Evolutionary conservation across 495 filamentous ascomycete genomes (phyloP).

Genomic region (Tuber brumale): DNA sequence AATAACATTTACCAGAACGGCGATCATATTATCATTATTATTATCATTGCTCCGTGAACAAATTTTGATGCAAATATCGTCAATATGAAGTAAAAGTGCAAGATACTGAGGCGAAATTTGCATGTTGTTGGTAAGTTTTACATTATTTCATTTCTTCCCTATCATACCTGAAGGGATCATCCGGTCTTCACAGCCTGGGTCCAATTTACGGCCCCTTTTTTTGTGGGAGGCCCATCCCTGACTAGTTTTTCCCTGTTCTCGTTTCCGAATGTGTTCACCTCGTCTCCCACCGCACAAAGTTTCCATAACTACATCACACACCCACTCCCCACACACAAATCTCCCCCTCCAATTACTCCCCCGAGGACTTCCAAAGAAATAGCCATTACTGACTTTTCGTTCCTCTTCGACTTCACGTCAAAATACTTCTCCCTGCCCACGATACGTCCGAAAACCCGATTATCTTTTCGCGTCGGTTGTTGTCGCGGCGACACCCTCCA

Average conservation of each 20-base stretch:
- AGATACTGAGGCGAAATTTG: neutral
- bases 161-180: neutral
- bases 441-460: conserved; percentile 20
- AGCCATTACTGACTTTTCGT: conserved; percentile 5
- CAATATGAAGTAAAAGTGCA: neutral
- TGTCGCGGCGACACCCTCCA: conserved; percentile 32
- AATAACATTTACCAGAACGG: neutral
- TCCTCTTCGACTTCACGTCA: conserved; percentile 24
- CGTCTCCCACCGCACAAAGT: conserved; percentile 21
- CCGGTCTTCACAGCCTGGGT: neutral
- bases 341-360: conserved; percentile 1
- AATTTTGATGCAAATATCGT: neutral
- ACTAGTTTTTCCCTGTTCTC: conserved; percentile 37
- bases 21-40: neutral
- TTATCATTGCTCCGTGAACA: neutral
- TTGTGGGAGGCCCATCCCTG: conserved; percentile 18
- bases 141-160: too few species aligned
- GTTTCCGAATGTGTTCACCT: conserved; percentile 30
- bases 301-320: conserved; percentile 19
- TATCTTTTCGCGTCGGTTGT: conserved; percentile 7
- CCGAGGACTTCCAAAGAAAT: neutral
- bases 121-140: neutral
- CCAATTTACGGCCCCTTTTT: conserved; percentile 23
- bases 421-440: conserved; percentile 11
- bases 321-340: conserved; percentile 23